Evolutionary conservation across 495 filamentous ascomycete genomes (phyloP).

Genomic region (Acidomyces sp.): DNA sequence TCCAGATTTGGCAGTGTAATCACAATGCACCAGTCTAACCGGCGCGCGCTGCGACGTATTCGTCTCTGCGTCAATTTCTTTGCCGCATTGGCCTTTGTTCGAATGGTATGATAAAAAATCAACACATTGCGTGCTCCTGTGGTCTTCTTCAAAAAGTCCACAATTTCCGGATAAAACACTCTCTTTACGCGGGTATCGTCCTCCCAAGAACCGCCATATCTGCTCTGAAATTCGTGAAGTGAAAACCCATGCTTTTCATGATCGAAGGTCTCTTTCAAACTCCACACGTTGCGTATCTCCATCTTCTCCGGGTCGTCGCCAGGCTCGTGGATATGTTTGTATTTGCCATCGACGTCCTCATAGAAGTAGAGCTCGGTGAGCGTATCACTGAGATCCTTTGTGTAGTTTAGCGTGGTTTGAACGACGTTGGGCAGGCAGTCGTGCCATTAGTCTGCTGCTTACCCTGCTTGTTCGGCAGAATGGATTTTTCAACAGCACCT

Average conservation of each 20-base stretch:
- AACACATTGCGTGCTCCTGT: constrained; percentile 24
- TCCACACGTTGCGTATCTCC: constrained; percentile 22
- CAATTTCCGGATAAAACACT: constrained; percentile 27
- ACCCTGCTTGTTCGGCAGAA: no score
- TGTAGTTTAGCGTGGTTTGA: constrained; percentile 26
- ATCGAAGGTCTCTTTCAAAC: constrained; percentile 17
- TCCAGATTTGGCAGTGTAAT: constrained; percentile 27
- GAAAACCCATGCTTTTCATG: constrained; percentile 27
- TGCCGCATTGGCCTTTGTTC: constrained; percentile 20
- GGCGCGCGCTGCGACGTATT: constrained; percentile 27
- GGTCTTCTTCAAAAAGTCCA: constrained; percentile 23
- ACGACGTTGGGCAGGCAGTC: constrained; percentile 7
- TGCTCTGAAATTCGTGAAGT: constrained; percentile 19
- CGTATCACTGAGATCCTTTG: constrained; percentile 19
- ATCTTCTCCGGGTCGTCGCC: constrained; percentile 25
- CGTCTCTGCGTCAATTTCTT: constrained; percentile 26
- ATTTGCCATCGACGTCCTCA: constrained; percentile 18
- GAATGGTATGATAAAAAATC: constrained; percentile 30
- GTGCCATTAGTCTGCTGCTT: no score
- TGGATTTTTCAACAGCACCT: constrained; percentile 24
- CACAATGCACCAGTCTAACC: constrained; percentile 28
- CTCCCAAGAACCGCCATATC: constrained; percentile 20
- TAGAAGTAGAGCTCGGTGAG: constrained; percentile 29
- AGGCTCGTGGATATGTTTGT: constrained; percentile 23
- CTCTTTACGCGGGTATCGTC: constrained; percentile 19